These are phyloP conservation scores for Allantophomopsis cytisporea DNA, from an alignment of 2,329 filamentous ascomycete genomes.

Conservation along the genomic window DNA sequence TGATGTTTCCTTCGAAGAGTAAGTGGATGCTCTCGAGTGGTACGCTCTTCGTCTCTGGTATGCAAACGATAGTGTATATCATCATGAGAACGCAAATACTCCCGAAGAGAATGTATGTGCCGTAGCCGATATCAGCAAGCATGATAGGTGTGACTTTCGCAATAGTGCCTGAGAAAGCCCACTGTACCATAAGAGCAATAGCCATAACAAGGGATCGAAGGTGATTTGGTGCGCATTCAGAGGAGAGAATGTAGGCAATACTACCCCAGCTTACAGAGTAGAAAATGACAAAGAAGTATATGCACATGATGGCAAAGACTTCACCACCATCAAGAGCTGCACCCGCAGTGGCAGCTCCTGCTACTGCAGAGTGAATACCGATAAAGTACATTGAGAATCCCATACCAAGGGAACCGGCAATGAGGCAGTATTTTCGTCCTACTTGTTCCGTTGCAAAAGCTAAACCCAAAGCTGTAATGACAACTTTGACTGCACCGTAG, in stretches of 20 bases:
- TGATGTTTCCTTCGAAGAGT: neutral
- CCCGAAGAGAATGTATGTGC: conserved; percentile 14
- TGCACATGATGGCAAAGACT: neutral
- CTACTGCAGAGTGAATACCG: conserved; percentile 26
- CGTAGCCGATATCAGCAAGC: conserved; percentile 28
- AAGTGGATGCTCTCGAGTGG: neutral
- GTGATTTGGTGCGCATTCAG: conserved; percentile 29
- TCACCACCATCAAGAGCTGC: neutral
- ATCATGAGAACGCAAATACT: conserved; percentile 25
- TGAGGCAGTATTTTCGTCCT: conserved; percentile 14
- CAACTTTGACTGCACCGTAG: neutral
- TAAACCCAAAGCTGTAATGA: neutral
- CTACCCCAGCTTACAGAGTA: conserved; percentile 36
- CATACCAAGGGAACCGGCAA: conserved; percentile 32
- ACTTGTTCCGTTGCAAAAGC: neutral
- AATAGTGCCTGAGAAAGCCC: conserved; percentile 35
- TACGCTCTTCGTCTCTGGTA: conserved; percentile 1
- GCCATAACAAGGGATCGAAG: conserved; percentile 33
- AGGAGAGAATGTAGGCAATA: conserved; percentile 32
- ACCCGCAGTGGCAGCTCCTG: conserved; percentile 16
- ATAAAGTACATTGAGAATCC: conserved; percentile 35
- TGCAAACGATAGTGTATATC: conserved; percentile 25
- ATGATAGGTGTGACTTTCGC: conserved; percentile 32
- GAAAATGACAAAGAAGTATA: conserved; percentile 9
- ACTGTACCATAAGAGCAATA: conserved; percentile 31